Evolutionary conservation across 768 basidiomycete species (phyloP), one percentile per base, ranked within the genome.

Genomic region (Panaeolus papilionaceus): DNA sequence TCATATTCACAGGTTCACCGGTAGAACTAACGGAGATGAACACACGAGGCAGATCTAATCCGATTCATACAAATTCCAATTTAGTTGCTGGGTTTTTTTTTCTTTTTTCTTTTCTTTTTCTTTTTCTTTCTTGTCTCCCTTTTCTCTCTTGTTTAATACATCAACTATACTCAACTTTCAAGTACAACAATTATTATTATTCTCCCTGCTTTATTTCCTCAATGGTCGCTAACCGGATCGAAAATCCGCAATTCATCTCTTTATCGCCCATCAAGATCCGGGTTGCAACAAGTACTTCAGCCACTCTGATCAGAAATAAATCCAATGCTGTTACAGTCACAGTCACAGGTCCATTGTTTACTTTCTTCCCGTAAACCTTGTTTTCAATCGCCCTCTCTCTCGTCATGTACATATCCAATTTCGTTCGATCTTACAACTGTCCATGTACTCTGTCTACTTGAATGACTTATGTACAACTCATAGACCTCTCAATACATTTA

Each of bases 201-300:
- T 67, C 4, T 33, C 51, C 54, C 8, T 44, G 2, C 49, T 49
- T 64, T 49, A 58, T 61, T 63, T 58, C 62, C 64, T 64, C 61
- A 45, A 37, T 58, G 63, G 62, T 42, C 72, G 66, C 75, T 70
- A 72, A 67, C 70, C 69, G 54, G 54, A 73, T 74, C 73, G 67
- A 70, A 71, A 58, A 28, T 37, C 54, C 72, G 66, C 70, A 61
- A 70, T 73, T 69, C 68, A 67, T 68, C 72, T 73, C 71, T 70
- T 72, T 74, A 79, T 71, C 77, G 72, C 77, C 77, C 72, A 79
- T 79, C 82, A 80, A 81, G 83, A 84, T 84, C 83, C 82, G 82
- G 76, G 71, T 79, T 77, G 77, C 79, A 78, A 77, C 76, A 71
- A 69, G 63, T 11, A 9, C 54, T 75, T 78, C 77, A 75, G 76